Evolutionary conservation across 441 rosid genomes (phyloP), one percentile per base, ranked within the genome.

Genomic region (Pelargonium fulgidum): DNA sequence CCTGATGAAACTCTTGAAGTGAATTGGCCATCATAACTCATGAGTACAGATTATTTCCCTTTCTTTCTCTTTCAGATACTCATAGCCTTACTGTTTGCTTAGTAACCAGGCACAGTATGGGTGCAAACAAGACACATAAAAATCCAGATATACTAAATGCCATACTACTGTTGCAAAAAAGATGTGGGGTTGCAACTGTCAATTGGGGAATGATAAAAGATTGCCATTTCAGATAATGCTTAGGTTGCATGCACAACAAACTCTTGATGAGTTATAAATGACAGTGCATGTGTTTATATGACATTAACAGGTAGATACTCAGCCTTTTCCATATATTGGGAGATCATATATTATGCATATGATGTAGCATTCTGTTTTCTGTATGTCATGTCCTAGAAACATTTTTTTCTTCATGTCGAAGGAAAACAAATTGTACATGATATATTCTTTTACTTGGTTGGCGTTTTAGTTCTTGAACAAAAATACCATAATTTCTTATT

Each of bases 401-500:
- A 2, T 7, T 16, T 19, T 17, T 17, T 54, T 36, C 12, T 56
- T 17, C 22, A 17, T 56, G 62, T 7, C 26, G 17, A 0, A 20
- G 41, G 24, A 56, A 56, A 56, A 20, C 26, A 56, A 56, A 17
- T 2, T 22, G 8, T 56, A 1, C 22, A 10, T 24, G 14, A 16
- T 36, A 24, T 68, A 42, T 50, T 22, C 56, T 42, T 16, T 54
- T 48, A 54, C 16, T 59, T 76, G 33, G 26, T 29, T 13, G 11
- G 42, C 13, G 16, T 17, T 29, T 48, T 22, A 2, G 9, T 56
- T 68, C 36, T 9, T 14, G 8, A 0, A 3, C 20, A 47, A 11
- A 3, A 14, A 41, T 33, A 22, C 45, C 33, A 12, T 42, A 72
- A 66, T 14, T 19, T 7, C 19, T 70, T 59, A 41, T 73, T 58